These are phyloP conservation scores for Solanum chmielewskii DNA, from an alignment of 257 asterid species.

Conservation along the genomic window DNA sequence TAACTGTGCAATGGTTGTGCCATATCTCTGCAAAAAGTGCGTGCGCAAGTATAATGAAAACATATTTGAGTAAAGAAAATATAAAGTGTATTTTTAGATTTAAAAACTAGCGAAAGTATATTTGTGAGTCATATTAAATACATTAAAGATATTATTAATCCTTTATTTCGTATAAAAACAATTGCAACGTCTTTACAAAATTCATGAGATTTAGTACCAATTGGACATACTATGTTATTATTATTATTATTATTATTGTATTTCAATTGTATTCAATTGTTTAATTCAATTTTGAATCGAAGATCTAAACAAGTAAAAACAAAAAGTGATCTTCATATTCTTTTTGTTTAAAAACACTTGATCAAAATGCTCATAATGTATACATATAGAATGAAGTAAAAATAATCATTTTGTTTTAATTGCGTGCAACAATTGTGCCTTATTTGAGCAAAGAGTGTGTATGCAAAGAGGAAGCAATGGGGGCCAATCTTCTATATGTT, in stretches of 20 bases:
- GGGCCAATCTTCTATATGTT: not conserved
- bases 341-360: not conserved
- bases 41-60: no score
- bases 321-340: not conserved
- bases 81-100: no score
- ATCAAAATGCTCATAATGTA: not conserved
- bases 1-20: not conserved
- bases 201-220: not conserved
- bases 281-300: not conserved
- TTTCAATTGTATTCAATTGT: not conserved
- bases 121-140: no score
- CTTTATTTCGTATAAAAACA: not conserved
- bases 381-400: not conserved
- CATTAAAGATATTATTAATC: no score
- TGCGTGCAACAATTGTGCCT: not conserved
- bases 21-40: not conserved
- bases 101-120: no score
- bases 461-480: not conserved
- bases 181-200: not conserved
- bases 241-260: no score
- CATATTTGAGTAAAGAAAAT: no score
- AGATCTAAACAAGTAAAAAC: not conserved
- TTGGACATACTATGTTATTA: no score
- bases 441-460: not conserved
- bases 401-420: not conserved